Percentiles rank a stretch among this genome's conserved stretches.
Conservation (phyloP, 805 yeast species). For the Kluyveromyces starmeri region DNA sequence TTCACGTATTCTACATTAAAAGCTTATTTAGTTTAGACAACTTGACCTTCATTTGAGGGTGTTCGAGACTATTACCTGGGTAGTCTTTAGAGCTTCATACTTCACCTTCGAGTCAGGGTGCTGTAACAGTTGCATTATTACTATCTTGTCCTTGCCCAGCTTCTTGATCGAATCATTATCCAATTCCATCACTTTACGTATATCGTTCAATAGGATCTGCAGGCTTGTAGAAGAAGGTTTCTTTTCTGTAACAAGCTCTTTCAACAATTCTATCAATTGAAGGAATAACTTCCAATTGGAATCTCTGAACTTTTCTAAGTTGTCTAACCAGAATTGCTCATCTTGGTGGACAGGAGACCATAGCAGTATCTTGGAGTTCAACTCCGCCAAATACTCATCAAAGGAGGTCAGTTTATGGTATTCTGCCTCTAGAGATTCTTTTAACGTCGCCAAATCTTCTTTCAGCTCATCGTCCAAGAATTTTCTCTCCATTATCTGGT, state of each 20-base stretch:
- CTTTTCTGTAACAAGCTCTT: slow-evolving; percentile 26
- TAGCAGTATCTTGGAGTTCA: slow-evolving; percentile 64
- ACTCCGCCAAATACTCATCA: slow-evolving; percentile 83
- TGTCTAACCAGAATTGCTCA: slow-evolving; percentile 84
- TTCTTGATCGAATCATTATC: slow-evolving; percentile 53
- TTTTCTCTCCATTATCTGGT: slow-evolving; percentile 71
- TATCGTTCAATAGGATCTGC: slow-evolving; percentile 62
- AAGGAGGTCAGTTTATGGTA: slow-evolving; percentile 78
- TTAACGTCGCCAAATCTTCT: slow-evolving; percentile 53
- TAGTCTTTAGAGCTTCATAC: slow-evolving; percentile 89
- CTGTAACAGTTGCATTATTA: slow-evolving; percentile 77
- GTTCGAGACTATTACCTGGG: slow-evolving; percentile 88
- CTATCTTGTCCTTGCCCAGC: slow-evolving; percentile 55
- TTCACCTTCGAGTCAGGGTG: slow-evolving; percentile 79
- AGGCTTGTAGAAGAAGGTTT: slow-evolving; percentile 29
- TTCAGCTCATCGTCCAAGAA: slow-evolving; percentile 92
- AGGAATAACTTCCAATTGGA: slow-evolving; percentile 66
- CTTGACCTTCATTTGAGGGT: slow-evolving; percentile 42
- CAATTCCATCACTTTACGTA: slow-evolving; percentile 50
- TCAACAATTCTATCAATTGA: slow-evolving; percentile 47
- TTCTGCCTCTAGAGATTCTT: slow-evolving; percentile 56
- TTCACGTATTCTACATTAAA: too few species aligned
- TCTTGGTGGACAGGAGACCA: slow-evolving; percentile 93
- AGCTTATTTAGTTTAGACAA: too few species aligned
- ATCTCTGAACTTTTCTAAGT: slow-evolving; percentile 65